Conservation (phyloP, 2,329 filamentous ascomycete species). For the Aureobasidium sp. region DNA sequence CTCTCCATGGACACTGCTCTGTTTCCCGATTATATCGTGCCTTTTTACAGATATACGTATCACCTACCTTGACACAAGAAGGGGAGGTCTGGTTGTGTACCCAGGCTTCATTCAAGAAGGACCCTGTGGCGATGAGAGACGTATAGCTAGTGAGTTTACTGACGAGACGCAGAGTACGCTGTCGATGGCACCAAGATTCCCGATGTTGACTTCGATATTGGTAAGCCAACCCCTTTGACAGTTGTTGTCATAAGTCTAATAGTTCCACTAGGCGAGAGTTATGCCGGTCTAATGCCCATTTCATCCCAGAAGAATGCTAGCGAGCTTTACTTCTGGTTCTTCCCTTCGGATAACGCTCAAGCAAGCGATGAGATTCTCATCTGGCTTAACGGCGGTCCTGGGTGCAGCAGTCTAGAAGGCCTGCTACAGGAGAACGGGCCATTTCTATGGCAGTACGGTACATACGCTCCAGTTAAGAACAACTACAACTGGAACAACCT, state of each 20-base stretch:
- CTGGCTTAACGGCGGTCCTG: slow-evolving; percentile 40
- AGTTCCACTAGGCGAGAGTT: slow-evolving; percentile 24
- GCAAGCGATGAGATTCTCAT: slow-evolving; percentile 44
- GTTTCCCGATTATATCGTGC: neutral
- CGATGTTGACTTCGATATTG: slow-evolving; percentile 41
- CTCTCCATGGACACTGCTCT: neutral
- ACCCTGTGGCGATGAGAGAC: neutral
- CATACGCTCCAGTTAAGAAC: neutral
- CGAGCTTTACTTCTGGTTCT: slow-evolving; percentile 49
- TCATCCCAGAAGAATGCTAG: slow-evolving; percentile 38
- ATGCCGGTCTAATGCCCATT: slow-evolving; percentile 52
- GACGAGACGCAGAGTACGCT: slow-evolving; percentile 16
- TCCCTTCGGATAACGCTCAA: slow-evolving; percentile 41
- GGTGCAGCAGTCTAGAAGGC: slow-evolving; percentile 41
- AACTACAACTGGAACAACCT: neutral
- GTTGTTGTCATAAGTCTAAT: neutral
- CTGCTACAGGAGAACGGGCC: slow-evolving; percentile 45
- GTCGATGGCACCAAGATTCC: slow-evolving; percentile 20
- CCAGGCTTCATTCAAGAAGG: neutral
- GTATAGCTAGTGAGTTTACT: neutral
- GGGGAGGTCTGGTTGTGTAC: neutral
- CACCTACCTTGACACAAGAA: no score
- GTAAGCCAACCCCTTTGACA: slow-evolving; percentile 37
- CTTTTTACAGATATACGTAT: neutral
- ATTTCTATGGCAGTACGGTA: slow-evolving; percentile 36